phyloP scores from a whole-genome alignment of 495 filamentous ascomycete species.

The Lineolata rhizophorae region DNA sequence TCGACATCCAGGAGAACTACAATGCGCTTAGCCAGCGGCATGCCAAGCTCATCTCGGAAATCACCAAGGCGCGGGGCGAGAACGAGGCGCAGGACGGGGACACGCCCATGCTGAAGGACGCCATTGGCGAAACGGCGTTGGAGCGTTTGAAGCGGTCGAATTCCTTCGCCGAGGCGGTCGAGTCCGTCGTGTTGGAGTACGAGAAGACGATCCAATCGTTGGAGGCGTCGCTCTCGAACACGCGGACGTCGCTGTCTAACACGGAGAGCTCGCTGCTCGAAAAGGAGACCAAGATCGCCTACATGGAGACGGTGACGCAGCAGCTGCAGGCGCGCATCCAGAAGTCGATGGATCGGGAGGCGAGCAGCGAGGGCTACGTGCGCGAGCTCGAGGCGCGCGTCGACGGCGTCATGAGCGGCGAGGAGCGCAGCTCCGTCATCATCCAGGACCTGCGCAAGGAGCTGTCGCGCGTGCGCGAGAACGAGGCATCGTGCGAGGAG shows the following conservation, averaged over 20 bases:
- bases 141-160: constrained; percentile 84
- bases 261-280: constrained; percentile 75
- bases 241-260: constrained; percentile 57
- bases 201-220: constrained; percentile 95
- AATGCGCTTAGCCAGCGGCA: constrained; percentile 73
- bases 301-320: constrained; percentile 72
- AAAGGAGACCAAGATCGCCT: constrained; percentile 80
- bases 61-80: constrained; percentile 59
- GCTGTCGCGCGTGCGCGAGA: constrained; percentile 71
- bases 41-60: constrained; percentile 83
- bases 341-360: constrained; percentile 76
- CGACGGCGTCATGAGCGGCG: constrained; percentile 71
- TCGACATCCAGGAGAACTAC: constrained; percentile 91
- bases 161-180: constrained; percentile 83
- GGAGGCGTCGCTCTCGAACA: constrained; percentile 79
- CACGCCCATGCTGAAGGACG: constrained; percentile 24
- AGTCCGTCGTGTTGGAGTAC: constrained; percentile 91
- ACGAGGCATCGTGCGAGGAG: constrained; percentile 71
- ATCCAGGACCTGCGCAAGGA: constrained; percentile 80
- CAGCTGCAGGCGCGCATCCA: constrained; percentile 76
- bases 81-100: constrained; percentile 32
- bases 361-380: constrained; percentile 74
- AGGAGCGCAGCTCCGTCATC: constrained; percentile 74
- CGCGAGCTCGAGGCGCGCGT: constrained; percentile 78
- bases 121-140: constrained; percentile 56